Conservation (phyloP, 2,329 filamentous ascomycete genomes). For the Exophiala viscosa region DNA sequence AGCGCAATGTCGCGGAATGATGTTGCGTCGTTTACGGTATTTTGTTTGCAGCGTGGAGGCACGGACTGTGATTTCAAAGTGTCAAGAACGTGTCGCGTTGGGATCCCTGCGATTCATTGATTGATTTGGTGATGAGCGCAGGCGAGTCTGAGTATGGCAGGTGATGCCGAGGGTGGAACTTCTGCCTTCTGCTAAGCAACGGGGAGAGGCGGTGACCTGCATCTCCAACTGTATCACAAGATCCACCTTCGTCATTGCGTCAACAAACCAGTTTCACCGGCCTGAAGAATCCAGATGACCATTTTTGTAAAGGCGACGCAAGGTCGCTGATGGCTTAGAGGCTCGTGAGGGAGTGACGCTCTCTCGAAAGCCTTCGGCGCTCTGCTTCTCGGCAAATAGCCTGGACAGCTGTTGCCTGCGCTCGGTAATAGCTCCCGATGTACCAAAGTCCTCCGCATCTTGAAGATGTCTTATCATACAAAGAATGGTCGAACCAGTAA, state of each 20-base stretch:
- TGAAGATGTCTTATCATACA: constrained; percentile 21
- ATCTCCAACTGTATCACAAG: background rate
- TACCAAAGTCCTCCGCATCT: background rate
- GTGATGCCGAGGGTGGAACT: background rate
- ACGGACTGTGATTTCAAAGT: background rate
- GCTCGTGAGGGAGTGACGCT: too few species aligned
- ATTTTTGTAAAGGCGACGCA: background rate
- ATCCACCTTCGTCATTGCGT: constrained; percentile 18
- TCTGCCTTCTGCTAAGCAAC: too few species aligned
- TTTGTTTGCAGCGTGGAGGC: too few species aligned
- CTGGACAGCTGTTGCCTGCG: too few species aligned
- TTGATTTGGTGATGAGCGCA: background rate
- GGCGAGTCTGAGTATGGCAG: background rate
- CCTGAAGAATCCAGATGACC: background rate
- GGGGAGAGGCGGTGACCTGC: background rate
- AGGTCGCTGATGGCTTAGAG: too few species aligned
- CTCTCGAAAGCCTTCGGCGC: too few species aligned
- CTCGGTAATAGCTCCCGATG: too few species aligned
- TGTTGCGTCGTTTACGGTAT: too few species aligned
- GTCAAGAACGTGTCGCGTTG: constrained; percentile 14
- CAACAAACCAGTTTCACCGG: constrained; percentile 7
- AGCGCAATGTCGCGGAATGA: too few species aligned
- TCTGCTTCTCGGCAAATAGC: background rate
- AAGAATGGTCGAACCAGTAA: constrained; percentile 26
- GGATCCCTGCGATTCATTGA: background rate